Conservation (phyloP, 1,139 yeast species). For the Kluyveromyces sp. region DNA sequence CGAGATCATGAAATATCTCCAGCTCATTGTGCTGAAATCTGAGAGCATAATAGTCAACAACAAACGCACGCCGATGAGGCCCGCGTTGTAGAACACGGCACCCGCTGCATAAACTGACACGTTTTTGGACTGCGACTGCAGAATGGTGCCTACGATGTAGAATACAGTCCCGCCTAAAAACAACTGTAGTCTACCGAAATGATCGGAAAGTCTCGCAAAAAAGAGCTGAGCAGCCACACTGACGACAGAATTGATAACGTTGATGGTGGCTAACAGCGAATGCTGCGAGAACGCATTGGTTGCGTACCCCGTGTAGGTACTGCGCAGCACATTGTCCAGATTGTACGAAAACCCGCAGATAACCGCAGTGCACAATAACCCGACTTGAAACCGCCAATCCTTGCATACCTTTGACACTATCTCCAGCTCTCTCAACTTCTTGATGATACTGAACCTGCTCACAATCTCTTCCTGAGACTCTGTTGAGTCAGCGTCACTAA, state of each 20-base stretch:
- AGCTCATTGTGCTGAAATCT: constrained; percentile 56
- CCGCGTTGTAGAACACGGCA: constrained; percentile 58
- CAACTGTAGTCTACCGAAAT: constrained; percentile 57
- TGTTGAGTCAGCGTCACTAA: no score
- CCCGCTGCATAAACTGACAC: constrained; percentile 64
- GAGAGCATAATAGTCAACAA: constrained; percentile 50
- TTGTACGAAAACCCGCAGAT: constrained; percentile 60
- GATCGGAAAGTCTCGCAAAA: constrained; percentile 59
- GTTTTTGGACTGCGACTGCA: constrained; percentile 55
- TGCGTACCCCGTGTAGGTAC: constrained; percentile 44
- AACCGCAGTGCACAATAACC: constrained; percentile 20
- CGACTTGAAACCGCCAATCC: not conserved
- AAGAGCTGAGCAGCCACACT: constrained; percentile 58
- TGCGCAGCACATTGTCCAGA: constrained; percentile 50
- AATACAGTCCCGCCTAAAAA: constrained; percentile 46
- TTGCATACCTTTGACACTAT: not conserved
- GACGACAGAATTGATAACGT: constrained; percentile 47
- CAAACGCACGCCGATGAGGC: constrained; percentile 55
- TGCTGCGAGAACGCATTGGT: constrained; percentile 47
- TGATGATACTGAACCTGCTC: no score
- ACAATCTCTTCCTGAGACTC: no score
- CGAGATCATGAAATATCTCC: constrained; percentile 56
- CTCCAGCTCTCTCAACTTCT: no score
- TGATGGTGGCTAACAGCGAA: constrained; percentile 54
- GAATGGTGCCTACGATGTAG: constrained; percentile 59